These are phyloP conservation scores for Coprinopsis sp. DNA, from an alignment of 768 basidiomycete genomes.

Conservation along the genomic window DNA sequence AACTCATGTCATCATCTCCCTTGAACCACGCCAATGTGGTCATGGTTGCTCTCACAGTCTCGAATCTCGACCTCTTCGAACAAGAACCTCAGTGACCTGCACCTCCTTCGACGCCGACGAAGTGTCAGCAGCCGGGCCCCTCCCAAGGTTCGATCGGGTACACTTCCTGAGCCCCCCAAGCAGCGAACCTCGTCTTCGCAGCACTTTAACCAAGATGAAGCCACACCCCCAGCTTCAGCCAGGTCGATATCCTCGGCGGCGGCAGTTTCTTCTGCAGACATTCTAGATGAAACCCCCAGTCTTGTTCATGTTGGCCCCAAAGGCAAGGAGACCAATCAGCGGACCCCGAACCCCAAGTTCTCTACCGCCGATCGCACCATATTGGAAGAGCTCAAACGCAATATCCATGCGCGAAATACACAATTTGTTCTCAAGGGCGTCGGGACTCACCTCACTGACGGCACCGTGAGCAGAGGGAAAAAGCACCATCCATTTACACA, in stretches of 20 bases:
- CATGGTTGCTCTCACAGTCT: slow-evolving; percentile 14
- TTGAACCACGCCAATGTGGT: neutral
- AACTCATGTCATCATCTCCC: neutral
- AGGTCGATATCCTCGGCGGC: neutral
- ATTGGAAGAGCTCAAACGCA: slow-evolving; percentile 50
- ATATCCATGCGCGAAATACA: slow-evolving; percentile 46
- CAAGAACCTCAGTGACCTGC: slow-evolving; percentile 22
- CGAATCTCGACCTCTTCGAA: slow-evolving; percentile 25
- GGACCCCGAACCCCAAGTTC: slow-evolving; percentile 30
- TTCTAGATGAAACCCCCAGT: neutral
- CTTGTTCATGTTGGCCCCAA: neutral
- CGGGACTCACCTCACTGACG: slow-evolving; percentile 26
- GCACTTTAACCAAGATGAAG: neutral
- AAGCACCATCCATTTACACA: slow-evolving; percentile 51
- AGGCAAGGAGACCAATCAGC: neutral
- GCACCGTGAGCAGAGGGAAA: slow-evolving; percentile 32
- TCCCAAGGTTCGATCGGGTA: slow-evolving; percentile 4
- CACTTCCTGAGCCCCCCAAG: slow-evolving; percentile 1
- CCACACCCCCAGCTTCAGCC: neutral
- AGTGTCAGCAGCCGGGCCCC: slow-evolving; percentile 14
- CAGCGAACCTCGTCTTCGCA: slow-evolving; percentile 2
- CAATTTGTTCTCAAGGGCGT: slow-evolving; percentile 53
- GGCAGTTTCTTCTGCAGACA: neutral
- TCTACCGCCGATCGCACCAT: slow-evolving; percentile 62
- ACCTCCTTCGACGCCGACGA: slow-evolving; percentile 15